Percentiles rank a stretch among this genome's conserved stretches.
Evolutionary conservation across 805 yeast genomes (phyloP).

Genomic region (Cyberlindnera euphorbiiphila): DNA sequence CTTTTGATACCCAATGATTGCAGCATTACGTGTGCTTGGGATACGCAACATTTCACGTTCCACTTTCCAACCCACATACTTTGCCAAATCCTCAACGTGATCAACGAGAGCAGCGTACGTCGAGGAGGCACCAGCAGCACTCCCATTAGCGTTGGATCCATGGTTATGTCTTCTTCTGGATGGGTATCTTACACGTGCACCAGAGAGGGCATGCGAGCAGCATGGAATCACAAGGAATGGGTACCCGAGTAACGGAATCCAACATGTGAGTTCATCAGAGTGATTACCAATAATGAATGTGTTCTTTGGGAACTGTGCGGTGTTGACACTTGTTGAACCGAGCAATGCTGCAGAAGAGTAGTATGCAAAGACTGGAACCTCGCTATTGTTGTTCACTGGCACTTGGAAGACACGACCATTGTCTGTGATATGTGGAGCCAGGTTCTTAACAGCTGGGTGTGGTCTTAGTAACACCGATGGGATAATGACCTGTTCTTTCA

Average conservation of each 20-base stretch:
- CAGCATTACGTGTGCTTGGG: conserved; percentile 93
- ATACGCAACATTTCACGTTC: conserved; percentile 85
- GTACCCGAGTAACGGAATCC: conserved; percentile 85
- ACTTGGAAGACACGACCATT: conserved; percentile 61
- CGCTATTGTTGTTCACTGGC: conserved; percentile 25
- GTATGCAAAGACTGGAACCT: conserved; percentile 46
- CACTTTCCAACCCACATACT: conserved; percentile 74
- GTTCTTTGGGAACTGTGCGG: conserved; percentile 61
- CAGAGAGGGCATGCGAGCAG: conserved; percentile 84
- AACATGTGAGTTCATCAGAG: conserved; percentile 90
- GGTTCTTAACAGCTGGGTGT: conserved; percentile 53
- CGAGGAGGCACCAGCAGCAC: conserved; percentile 40
- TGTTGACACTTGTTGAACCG: conserved; percentile 50
- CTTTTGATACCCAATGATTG: conserved; percentile 65
- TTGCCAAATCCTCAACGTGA: conserved; percentile 70
- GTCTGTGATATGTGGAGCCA: conserved; percentile 52
- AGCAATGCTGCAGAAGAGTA: conserved; percentile 43
- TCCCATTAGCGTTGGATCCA: conserved; percentile 20
- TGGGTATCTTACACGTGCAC: conserved; percentile 65
- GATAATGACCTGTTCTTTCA: conserved; percentile 77
- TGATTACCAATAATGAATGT: conserved; percentile 92
- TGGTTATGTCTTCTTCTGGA: conserved; percentile 33
- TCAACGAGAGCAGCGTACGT: conserved; percentile 85
- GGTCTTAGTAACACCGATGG: conserved; percentile 72
- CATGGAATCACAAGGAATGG: conserved; percentile 95